Evolutionary conservation across 2,329 filamentous ascomycete species (phyloP).

Genomic region (Calonectria hongkongensis): DNA sequence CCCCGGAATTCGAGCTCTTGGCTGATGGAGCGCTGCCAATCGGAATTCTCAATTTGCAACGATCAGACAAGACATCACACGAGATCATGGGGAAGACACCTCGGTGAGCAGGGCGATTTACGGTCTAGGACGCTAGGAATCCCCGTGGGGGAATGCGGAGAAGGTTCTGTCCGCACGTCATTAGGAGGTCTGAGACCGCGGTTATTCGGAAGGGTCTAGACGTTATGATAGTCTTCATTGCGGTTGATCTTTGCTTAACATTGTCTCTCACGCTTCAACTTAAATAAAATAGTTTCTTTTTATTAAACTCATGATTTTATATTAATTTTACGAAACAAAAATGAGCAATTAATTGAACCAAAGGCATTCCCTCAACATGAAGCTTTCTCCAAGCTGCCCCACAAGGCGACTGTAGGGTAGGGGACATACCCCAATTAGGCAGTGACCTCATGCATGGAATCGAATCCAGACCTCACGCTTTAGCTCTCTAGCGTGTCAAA

Average conservation of each 20-base stretch:
- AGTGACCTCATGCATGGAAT: background rate
- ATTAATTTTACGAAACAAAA: too few relatives aligned
- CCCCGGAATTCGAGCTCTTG: background rate
- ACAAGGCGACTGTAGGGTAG: background rate
- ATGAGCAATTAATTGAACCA: too few relatives aligned
- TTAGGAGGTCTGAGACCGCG: background rate
- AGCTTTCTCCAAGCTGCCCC: too few relatives aligned
- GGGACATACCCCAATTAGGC: background rate
- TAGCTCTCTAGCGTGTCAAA: background rate
- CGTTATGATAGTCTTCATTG: background rate
- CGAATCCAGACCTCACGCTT: background rate
- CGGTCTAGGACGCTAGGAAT: background rate
- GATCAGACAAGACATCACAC: background rate
- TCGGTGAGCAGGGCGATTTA: background rate
- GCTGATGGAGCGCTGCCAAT: background rate
- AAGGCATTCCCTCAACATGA: too few relatives aligned
- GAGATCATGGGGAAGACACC: background rate
- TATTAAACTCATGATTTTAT: too few relatives aligned
- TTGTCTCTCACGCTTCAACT: too few relatives aligned
- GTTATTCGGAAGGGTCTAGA: background rate
- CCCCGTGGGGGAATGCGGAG: conserved; percentile 20
- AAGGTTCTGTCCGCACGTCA: background rate
- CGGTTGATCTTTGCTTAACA: too few relatives aligned
- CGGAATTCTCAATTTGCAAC: background rate
- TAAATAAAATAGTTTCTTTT: too few relatives aligned